phyloP scores from a whole-genome alignment of 2,329 filamentous ascomycete species.

The Neoascochyta sp. region DNA sequence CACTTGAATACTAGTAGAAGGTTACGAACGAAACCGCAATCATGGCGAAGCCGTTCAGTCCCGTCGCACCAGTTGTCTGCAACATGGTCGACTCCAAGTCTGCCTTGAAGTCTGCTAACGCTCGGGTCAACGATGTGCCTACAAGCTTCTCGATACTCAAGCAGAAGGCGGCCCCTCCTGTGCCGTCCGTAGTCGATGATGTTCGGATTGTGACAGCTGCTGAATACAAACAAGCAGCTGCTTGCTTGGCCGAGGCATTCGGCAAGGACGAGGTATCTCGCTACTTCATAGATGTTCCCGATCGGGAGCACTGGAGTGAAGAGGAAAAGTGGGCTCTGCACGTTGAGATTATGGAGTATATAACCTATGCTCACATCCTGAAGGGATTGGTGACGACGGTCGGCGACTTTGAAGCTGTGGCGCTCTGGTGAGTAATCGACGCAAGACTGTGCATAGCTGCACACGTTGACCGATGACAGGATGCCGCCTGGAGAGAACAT shows the following conservation, averaged over 20 bases:
- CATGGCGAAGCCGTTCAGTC: constrained; percentile 44
- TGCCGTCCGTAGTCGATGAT: constrained; percentile 40
- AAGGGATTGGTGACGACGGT: constrained; percentile 71
- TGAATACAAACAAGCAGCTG: constrained; percentile 68
- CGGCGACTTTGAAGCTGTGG: constrained; percentile 74
- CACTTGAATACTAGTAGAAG: constrained; percentile 46
- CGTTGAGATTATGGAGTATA: constrained; percentile 71
- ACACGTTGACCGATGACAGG: constrained; percentile 54
- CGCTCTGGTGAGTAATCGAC: constrained; percentile 65
- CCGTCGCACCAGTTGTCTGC: constrained; percentile 27
- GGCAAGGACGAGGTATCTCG: constrained; percentile 67
- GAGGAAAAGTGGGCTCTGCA: constrained; percentile 74
- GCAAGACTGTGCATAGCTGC: neutral
- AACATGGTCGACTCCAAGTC: constrained; percentile 36
- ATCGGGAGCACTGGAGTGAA: constrained; percentile 59
- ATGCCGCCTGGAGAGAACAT: constrained; percentile 70
- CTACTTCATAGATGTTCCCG: constrained; percentile 71
- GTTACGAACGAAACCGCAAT: constrained; percentile 39
- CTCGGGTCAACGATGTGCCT: constrained; percentile 28
- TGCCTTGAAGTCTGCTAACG: constrained; percentile 37
- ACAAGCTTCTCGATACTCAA: constrained; percentile 29
- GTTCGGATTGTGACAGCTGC: constrained; percentile 62
- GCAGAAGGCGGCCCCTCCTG: constrained; percentile 17
- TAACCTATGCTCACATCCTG: constrained; percentile 70
- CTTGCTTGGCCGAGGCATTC: constrained; percentile 73